These are phyloP conservation scores for Hemileccinum impolitum DNA, from an alignment of 768 basidiomycete genomes.

Conservation along the genomic window DNA sequence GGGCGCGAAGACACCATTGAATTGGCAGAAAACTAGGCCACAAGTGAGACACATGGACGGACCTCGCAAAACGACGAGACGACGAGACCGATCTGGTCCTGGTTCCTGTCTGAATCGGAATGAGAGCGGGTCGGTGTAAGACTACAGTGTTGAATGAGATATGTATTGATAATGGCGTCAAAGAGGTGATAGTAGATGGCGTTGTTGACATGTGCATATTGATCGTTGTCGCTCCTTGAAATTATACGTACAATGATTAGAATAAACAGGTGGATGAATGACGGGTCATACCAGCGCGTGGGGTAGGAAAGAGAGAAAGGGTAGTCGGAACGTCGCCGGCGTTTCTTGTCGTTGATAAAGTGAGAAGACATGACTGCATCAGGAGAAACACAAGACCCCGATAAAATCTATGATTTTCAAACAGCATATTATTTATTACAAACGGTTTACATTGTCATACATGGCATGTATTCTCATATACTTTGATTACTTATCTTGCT, in stretches of 20 bases:
- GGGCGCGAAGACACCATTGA: too few species aligned
- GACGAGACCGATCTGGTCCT: constrained; percentile 64
- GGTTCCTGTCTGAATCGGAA: neutral
- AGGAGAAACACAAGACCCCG: too few species aligned
- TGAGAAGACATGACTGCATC: neutral
- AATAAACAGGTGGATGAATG: neutral
- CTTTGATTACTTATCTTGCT: too few species aligned
- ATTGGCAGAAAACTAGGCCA: too few species aligned
- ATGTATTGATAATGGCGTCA: constrained; percentile 79
- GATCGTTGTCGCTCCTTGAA: constrained; percentile 83
- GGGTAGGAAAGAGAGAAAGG: constrained; percentile 57
- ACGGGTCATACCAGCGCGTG: constrained; percentile 59
- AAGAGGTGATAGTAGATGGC: constrained; percentile 78
- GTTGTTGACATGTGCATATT: constrained; percentile 81
- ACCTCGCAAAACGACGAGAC: constrained; percentile 75
- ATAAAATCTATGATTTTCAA: too few species aligned
- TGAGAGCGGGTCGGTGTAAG: constrained; percentile 46
- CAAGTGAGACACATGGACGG: constrained; percentile 3
- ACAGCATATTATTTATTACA: too few species aligned
- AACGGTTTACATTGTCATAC: too few species aligned
- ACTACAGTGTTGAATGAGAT: constrained; percentile 64
- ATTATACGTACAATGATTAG: constrained; percentile 5
- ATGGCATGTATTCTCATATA: too few species aligned
- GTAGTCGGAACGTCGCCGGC: constrained; percentile 50
- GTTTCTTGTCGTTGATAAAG: constrained; percentile 31